Conservation (phyloP, 2,329 filamentous ascomycete species). For the Corinectria fuckeliana region DNA sequence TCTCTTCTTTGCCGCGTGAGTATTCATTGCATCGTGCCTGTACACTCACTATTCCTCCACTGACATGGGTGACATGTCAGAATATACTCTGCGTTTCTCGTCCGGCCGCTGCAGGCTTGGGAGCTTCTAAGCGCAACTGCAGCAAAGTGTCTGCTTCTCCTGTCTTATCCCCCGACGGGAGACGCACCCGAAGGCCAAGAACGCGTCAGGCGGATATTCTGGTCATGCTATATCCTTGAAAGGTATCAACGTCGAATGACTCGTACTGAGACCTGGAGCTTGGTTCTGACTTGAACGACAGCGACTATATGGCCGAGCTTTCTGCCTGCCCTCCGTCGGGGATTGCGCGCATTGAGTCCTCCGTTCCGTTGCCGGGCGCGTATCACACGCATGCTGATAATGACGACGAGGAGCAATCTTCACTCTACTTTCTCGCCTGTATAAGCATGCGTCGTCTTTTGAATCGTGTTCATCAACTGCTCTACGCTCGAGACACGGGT, state of each 20-base stretch:
- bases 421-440: constrained; percentile 60
- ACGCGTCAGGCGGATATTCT: constrained; percentile 58
- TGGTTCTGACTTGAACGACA: constrained; percentile 27
- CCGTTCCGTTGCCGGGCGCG: constrained; percentile 53
- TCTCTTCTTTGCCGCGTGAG: constrained; percentile 57
- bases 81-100: constrained; percentile 57
- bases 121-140: constrained; percentile 57
- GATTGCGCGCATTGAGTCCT: constrained; percentile 58
- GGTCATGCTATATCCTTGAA: constrained; percentile 62
- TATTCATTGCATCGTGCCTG: background rate
- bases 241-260: constrained; percentile 41
- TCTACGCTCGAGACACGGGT: constrained; percentile 55
- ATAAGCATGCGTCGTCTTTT: constrained; percentile 58
- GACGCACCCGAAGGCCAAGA: constrained; percentile 51
- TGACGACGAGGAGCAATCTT: constrained; percentile 53
- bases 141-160: constrained; percentile 55
- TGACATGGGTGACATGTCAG: too few species aligned
- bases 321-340: constrained; percentile 57
- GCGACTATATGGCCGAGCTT: constrained; percentile 60
- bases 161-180: constrained; percentile 50
- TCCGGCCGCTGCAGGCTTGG: constrained; percentile 59
- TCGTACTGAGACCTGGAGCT: fast-evolving
- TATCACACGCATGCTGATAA: constrained; percentile 52
- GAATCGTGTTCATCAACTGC: constrained; percentile 56
- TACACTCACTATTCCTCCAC: too few species aligned